Percentiles rank a stretch among this genome's conserved stretches.
Evolutionary conservation across 129 eudicot genomes (phyloP).

Genomic region (Chrysanthemum lavandulifolium): DNA sequence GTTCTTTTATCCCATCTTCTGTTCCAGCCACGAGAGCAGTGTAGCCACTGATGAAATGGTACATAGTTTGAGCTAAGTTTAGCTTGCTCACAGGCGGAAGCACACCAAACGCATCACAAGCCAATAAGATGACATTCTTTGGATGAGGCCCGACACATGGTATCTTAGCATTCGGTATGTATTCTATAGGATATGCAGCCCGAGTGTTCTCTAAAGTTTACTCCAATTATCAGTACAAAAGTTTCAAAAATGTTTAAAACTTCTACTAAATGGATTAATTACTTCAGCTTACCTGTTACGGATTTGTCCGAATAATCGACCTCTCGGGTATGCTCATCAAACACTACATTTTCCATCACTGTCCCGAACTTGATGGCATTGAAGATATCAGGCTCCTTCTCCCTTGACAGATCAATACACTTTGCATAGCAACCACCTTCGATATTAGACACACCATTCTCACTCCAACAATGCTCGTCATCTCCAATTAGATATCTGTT

Average conservation of each 20-base stretch:
- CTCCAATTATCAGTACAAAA: no score
- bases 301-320: constrained; percentile 80
- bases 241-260: no score
- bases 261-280: no score
- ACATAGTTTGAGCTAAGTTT: constrained; percentile 92
- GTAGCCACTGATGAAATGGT: constrained; percentile 97
- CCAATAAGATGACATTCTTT: constrained; percentile 86
- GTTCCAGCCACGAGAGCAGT: constrained; percentile 99
- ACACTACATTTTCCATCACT: constrained; percentile 91
- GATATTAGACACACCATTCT: constrained; percentile 84
- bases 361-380: constrained; percentile 97
- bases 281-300: constrained; percentile 41
- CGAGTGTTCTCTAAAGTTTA: constrained; percentile 65
- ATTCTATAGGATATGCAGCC: constrained; percentile 93
- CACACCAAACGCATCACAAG: constrained; percentile 96
- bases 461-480: constrained; percentile 97
- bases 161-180: constrained; percentile 85
- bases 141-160: constrained; percentile 97
- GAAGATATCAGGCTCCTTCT: constrained; percentile 98
- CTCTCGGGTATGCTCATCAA: constrained; percentile 83
- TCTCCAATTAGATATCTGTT: constrained; percentile 90
- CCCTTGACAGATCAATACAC: constrained; percentile 88
- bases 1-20: constrained; percentile 93
- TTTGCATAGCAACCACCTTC: constrained; percentile 99
- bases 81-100: constrained; percentile 98